phyloP scores from a whole-genome alignment of 768 basidiomycete species.

The Agaricus subrufescens region DNA sequence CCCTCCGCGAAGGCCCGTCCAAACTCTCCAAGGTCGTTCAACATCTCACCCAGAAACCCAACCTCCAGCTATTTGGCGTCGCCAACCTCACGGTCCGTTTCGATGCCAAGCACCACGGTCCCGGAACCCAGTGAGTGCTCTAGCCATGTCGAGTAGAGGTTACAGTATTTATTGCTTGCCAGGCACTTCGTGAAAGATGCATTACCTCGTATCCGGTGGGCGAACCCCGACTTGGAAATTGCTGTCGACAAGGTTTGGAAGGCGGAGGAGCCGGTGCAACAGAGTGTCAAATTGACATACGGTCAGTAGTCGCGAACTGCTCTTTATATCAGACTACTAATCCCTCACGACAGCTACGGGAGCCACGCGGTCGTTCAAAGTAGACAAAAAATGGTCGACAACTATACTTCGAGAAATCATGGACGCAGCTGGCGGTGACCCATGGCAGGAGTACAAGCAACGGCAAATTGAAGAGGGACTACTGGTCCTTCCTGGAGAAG shows the following conservation, averaged over 20 bases:
- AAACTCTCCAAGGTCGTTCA: constrained; percentile 48
- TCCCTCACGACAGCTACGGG: constrained; percentile 23
- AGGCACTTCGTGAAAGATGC: constrained; percentile 80
- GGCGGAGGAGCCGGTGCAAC: constrained; percentile 47
- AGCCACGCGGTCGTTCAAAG: constrained; percentile 37
- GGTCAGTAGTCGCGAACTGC: constrained; percentile 38
- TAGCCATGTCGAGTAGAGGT: background rate
- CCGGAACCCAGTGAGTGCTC: constrained; percentile 60
- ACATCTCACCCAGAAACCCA: constrained; percentile 46
- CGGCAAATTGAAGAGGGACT: constrained; percentile 41
- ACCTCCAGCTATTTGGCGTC: constrained; percentile 43
- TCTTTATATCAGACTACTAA: background rate
- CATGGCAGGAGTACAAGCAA: constrained; percentile 54
- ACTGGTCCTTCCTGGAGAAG: constrained; percentile 45
- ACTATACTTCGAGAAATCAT: constrained; percentile 67
- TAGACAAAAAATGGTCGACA: constrained; percentile 68
- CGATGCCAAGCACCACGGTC: constrained; percentile 65
- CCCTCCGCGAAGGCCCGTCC: constrained; percentile 15
- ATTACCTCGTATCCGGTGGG: constrained; percentile 73
- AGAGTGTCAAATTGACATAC: constrained; percentile 58
- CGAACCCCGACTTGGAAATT: constrained; percentile 64
- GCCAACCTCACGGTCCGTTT: constrained; percentile 51
- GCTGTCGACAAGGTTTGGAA: constrained; percentile 53
- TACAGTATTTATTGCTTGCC: background rate
- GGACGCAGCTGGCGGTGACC: constrained; percentile 55